Conservation (phyloP, 768 basidiomycete genomes). For the Boletus rubroflammeus region DNA sequence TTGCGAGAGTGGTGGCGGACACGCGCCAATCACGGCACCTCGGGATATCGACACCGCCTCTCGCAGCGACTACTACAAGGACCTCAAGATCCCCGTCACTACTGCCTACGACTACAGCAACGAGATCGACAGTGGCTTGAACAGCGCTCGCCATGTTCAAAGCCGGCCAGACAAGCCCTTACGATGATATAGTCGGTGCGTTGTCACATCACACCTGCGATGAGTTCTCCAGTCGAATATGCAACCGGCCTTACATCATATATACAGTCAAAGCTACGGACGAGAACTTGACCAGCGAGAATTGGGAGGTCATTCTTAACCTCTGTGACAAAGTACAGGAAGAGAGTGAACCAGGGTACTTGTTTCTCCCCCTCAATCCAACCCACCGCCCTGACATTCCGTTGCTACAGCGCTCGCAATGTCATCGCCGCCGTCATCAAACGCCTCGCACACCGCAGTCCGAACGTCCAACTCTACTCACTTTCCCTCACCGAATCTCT, state of each 20-base stretch:
- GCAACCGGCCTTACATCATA: neutral
- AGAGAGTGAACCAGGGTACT: constrained; percentile 83
- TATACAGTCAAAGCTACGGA: constrained; percentile 90
- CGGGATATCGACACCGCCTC: constrained; percentile 29
- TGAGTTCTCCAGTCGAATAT: constrained; percentile 4
- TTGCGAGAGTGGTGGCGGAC: neutral
- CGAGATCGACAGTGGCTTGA: constrained; percentile 6
- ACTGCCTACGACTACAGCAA: constrained; percentile 15
- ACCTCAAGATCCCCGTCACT: constrained; percentile 4
- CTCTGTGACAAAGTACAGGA: constrained; percentile 96
- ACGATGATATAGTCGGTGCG: constrained; percentile 91
- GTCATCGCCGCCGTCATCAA: constrained; percentile 84
- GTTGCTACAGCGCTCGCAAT: constrained; percentile 67
- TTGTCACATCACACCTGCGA: constrained; percentile 20
- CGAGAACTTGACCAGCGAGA: constrained; percentile 90
- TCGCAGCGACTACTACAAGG: constrained; percentile 18
- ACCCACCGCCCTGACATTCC: constrained; percentile 15
- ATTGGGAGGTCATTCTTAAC: constrained; percentile 93
- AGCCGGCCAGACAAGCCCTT: constrained; percentile 64
- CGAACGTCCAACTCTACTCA: constrained; percentile 95
- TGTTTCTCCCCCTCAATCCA: neutral
- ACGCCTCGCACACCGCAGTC: constrained; percentile 88
- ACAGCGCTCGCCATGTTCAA: constrained; percentile 55
- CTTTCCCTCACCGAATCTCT: constrained; percentile 85
- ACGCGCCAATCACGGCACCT: constrained; percentile 12